Evolutionary conservation across 2,329 filamentous ascomycete genomes (phyloP).

Genomic region (Aspergillus calidoustus): DNA sequence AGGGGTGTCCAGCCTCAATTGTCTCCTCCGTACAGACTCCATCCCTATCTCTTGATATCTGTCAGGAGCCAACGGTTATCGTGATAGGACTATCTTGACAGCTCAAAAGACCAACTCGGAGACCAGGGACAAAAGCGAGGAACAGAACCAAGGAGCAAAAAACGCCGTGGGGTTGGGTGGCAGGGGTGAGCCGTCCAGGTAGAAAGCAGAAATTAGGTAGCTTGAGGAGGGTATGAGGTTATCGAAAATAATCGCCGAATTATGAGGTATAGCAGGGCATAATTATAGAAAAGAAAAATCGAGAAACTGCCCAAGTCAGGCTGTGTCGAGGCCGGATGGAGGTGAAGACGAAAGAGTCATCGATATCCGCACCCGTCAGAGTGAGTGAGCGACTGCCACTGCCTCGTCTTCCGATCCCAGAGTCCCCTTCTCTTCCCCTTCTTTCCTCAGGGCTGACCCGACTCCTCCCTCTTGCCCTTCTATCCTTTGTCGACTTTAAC

Average conservation of each 20-base stretch:
- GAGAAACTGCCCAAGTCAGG: constrained; percentile 21
- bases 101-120: neutral
- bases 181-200: neutral
- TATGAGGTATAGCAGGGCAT: constrained; percentile 6
- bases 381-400: neutral
- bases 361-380: constrained; percentile 24
- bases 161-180: neutral
- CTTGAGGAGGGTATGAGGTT: neutral
- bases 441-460: constrained; percentile 15
- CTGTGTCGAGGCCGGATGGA: constrained; percentile 19
- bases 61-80: neutral
- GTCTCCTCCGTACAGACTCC: neutral
- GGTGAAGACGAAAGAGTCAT: constrained; percentile 25
- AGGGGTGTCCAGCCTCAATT: neutral
- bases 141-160: constrained; percentile 1
- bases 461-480: constrained; percentile 11
- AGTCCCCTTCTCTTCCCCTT: constrained; percentile 10
- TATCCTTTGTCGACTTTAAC: neutral
- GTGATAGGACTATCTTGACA: neutral
- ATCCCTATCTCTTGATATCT: constrained; percentile 2
- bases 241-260: constrained; percentile 3
- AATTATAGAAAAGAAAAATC: constrained; percentile 7
- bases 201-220: neutral
- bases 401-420: constrained; percentile 10
- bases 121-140: neutral